Base-by-base conservation (phyloP, 805 yeast species). In the Wickerhamiella nectarea region DNA sequence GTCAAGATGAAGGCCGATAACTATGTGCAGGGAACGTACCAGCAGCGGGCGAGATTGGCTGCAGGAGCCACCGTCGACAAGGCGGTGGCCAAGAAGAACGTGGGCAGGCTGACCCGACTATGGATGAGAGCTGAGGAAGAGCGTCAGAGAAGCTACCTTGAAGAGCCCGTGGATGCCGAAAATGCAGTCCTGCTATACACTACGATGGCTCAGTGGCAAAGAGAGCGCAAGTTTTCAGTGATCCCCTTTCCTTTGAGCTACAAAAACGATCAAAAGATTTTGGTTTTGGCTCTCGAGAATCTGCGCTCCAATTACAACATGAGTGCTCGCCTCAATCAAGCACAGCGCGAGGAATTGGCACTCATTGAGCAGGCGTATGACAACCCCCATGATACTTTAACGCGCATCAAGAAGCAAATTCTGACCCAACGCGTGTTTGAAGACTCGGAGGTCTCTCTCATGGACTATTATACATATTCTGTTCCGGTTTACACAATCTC, bases 1-100 rank as follows among this genome's bases (percentile, higher is more conserved):
- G 78, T 91, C 39, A 80, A 85, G 55, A 94, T 95, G 0, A 89
- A 91, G 59, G 95, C 97, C 1, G 96, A 89, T 54, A 93, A 94
- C 6, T 91, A 97, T 97, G 72, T 85, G 10, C 78, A 91, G 1
- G 87, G 84, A 12, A 94, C 98, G 1, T 94, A 89, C 55, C 78
- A 79, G 55, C 91, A 89, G 56, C 70, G 99, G 51, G 95, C 86
- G 50, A 69, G 95, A 41, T 83, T 91, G 35, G 72, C 78, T 51
- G 70, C 80, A 33, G 97, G 97, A n/a, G 85, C 80, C 0, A 80
- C 87, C 10, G 91, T 86, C 14, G 99, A 91, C 56, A 91, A 91
- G 55, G 83, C 96, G 0, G 91, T 85, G 6, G 94, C 91, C 0
- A 82, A 82, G 61, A 91, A 91, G 68, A 91, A 91, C 56, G 61